A percentile compares a stretch with the other conserved stretches of the same genome.
Evolutionary conservation across 2,329 filamentous ascomycete species (phyloP).

Genomic region (Pestalotiopsis sp.): DNA sequence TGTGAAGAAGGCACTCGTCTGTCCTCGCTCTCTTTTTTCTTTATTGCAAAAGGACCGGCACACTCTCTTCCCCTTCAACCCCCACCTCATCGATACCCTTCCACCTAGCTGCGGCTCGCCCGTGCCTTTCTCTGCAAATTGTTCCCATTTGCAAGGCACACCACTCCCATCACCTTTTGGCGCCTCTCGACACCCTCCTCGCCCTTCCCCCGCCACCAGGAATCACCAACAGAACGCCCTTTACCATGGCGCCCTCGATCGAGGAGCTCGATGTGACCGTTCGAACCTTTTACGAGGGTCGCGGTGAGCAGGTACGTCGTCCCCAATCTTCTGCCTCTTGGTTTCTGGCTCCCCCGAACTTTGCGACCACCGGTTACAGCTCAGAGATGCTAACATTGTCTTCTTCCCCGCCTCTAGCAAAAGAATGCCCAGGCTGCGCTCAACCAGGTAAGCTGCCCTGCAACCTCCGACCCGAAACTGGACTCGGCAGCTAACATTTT

Average conservation of each 20-base stretch:
- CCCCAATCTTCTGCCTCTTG: not conserved
- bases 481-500: conserved; percentile 75
- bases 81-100: not conserved
- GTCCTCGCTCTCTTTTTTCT: conserved; percentile 2
- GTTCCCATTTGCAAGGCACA: not conserved
- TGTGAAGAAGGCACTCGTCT: conserved; percentile 9
- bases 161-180: conserved; percentile 24
- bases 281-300: conserved; percentile 95
- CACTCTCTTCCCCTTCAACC: not conserved
- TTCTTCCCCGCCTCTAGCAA: conserved; percentile 66
- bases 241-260: conserved; percentile 72
- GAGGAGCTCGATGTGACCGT: conserved; percentile 96
- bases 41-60: not conserved
- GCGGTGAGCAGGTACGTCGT: conserved; percentile 81
- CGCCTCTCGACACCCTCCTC: conserved; percentile 18
- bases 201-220: conserved; percentile 16
- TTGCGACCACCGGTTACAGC: conserved; percentile 15
- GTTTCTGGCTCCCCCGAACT: conserved; percentile 9
- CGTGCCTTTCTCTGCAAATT: not conserved
- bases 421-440: conserved; percentile 91
- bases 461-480: conserved; percentile 70
- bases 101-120: not conserved
- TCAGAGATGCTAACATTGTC: conserved; percentile 38
- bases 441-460: conserved; percentile 73
- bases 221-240: conserved; percentile 20